Conservation (phyloP, 805 yeast species). For the Schizosaccharomyces japonicus region DNA sequence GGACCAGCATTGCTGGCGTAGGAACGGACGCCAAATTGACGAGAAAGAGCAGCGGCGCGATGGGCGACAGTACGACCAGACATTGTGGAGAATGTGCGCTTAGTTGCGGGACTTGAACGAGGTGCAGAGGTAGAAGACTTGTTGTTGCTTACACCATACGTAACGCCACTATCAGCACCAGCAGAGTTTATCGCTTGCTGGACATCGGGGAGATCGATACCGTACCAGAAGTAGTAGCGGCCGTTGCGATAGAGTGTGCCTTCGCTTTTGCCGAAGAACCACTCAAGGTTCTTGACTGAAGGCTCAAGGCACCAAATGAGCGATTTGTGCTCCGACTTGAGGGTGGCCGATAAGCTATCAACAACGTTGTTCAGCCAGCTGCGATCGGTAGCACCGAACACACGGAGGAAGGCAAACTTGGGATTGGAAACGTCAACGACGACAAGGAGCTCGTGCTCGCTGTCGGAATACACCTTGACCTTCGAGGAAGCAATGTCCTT, state of each 20-base stretch:
- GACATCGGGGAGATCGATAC: conserved; percentile 38
- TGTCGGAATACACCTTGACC: conserved; percentile 77
- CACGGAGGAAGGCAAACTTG: conserved; percentile 47
- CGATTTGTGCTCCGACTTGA: conserved; percentile 45
- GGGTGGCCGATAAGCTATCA: conserved; percentile 71
- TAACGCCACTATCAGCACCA: not conserved
- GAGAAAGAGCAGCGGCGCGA: not conserved
- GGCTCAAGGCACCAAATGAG: conserved; percentile 80
- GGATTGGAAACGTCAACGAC: conserved; percentile 18
- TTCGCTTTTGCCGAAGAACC: conserved; percentile 81
- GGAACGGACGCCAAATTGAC: not conserved
- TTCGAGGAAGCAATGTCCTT: conserved; percentile 35
- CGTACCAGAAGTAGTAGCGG: conserved; percentile 83
- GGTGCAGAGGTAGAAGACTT: not conserved
- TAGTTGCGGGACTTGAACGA: not conserved
- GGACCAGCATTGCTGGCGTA: conserved; percentile 24
- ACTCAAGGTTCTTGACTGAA: conserved; percentile 68
- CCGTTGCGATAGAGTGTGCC: conserved; percentile 86
- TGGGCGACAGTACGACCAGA: not conserved
- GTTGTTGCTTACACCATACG: not conserved
- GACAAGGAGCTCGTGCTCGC: conserved; percentile 71
- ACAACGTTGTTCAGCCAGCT: conserved; percentile 97
- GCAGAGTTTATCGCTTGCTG: conserved; percentile 30
- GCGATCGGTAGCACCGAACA: conserved; percentile 61
- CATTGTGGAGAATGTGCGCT: not conserved